Base-by-base conservation (phyloP, 305 asterid species). In the Withania somnifera region DNA sequence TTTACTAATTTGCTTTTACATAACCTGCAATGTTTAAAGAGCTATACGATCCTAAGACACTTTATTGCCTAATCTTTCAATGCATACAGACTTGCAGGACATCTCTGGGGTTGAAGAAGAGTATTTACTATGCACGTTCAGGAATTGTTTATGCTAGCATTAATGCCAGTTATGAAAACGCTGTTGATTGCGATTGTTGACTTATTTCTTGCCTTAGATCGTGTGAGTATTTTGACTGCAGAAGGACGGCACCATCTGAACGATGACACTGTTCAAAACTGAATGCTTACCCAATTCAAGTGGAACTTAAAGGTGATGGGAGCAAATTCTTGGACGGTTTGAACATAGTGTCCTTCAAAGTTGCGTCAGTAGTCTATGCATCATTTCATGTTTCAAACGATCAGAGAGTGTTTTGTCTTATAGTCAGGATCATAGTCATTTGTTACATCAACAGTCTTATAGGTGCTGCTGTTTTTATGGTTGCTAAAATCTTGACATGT, bases 171-270 rank as follows among this genome's bases (percentile, higher is more conserved):
- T 14, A n/a, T 81, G 60, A 81, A 88, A 80, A 86, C 86, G 19
- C 79, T 88, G 69, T 20, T 83, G 78, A 68, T 88, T 75, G 86
- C 86, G 30, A 45, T 81, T 6, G 82, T 84, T 77, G 89, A 89
- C 9, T 53, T 88, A 20, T 32, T 81, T 45, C 91, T 88, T 24
- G 91, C 89, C 15, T 11, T 86, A 2, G 89, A 84, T 64, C 84
- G 71, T 47, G 53, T 86, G n/a, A 84, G 77, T 76, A 78, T 88
- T 76, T 78, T 88, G 85, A 61, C 75, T 52, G 82, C 85, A 80
- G 58, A 64, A 26, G 88, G 88, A 3, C 81, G 88, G 42, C 88
- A 88, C 67, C 89, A 88, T 81, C 80, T 88, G 77, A 88, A 88
- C 11, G 3, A 76, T 4, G 10, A 60, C 17, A 83, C 54, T 22